A percentile compares a stretch with the other conserved stretches of the same genome.
phyloP scores from a whole-genome alignment of 257 asterid genomes.

The Knoxia roxburghii region DNA sequence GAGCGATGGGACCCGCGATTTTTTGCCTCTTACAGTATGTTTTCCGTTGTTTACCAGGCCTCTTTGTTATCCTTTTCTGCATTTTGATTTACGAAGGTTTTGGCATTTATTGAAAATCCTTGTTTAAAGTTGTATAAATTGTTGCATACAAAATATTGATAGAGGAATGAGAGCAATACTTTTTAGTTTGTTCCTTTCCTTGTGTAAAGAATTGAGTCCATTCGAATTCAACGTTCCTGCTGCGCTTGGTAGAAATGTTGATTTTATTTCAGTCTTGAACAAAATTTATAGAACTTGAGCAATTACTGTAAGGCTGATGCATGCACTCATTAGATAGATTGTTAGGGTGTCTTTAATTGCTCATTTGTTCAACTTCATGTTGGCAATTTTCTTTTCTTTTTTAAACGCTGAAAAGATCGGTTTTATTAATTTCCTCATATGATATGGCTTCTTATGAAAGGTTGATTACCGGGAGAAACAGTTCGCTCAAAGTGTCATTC shows the following conservation, averaged over 20 bases:
- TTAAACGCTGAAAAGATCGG: slow-evolving; percentile 6
- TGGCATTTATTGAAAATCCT: not conserved
- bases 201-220: not conserved
- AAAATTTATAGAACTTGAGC: too few species aligned
- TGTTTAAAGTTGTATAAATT: not conserved
- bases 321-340: not conserved
- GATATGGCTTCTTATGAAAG: slow-evolving; percentile 34
- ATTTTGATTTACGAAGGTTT: not conserved
- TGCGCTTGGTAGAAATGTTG: too few species aligned
- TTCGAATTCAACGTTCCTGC: too few species aligned
- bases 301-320: not conserved
- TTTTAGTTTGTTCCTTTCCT: not conserved
- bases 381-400: not conserved
- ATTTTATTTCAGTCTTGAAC: too few species aligned
- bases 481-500: slow-evolving; percentile 90
- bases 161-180: not conserved
- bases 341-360: too few species aligned
- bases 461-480: slow-evolving; percentile 98
- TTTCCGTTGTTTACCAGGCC: not conserved
- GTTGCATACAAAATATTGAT: too few species aligned
- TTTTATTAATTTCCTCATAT: too few species aligned
- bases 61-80: not conserved
- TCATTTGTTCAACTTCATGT: too few species aligned
- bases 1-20: slow-evolving; percentile 72
- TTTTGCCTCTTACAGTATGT: slow-evolving; percentile 88